Evolutionary conservation across 208 protist genomes (phyloP).

Genomic region (Wallacemonas collosoma): DNA sequence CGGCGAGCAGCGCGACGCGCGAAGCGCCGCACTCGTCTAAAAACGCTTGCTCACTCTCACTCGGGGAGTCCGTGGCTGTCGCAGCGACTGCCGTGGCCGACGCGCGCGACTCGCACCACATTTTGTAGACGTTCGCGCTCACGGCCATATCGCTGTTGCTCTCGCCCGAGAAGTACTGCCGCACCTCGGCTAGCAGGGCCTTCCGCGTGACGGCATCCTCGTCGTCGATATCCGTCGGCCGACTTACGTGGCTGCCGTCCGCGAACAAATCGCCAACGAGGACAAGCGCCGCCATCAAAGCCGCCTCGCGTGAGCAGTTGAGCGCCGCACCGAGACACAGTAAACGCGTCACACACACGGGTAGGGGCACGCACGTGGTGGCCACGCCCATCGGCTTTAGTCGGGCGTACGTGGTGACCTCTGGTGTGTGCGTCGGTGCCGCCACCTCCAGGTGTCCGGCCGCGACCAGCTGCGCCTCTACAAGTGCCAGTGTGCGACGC

Average conservation of each 20-base stretch:
- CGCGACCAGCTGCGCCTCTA: conserved; percentile 58
- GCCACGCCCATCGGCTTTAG: conserved; percentile 60
- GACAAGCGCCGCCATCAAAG: conserved; percentile 66
- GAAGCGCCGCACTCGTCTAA: conserved; percentile 60
- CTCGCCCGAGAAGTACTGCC: conserved; percentile 76
- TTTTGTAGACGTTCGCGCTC: conserved; percentile 76
- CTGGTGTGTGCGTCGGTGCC: neutral
- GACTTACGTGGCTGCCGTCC: neutral
- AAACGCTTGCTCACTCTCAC: conserved; percentile 36
- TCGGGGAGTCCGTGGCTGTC: neutral
- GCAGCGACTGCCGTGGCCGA: conserved; percentile 16
- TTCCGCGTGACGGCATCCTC: conserved; percentile 14
- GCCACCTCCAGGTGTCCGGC: conserved; percentile 46
- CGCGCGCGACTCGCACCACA: conserved; percentile 63
- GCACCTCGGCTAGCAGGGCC: conserved; percentile 61
- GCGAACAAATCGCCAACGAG: conserved; percentile 61
- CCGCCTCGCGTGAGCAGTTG: conserved; percentile 53
- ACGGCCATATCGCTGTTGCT: conserved; percentile 67
- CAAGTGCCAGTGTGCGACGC: conserved; percentile 45
- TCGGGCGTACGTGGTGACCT: conserved; percentile 11
- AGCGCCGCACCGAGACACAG: conserved; percentile 46
- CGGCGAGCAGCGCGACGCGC: conserved; percentile 28
- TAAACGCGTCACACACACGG: conserved; percentile 49
- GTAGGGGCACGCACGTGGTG: conserved; percentile 44
- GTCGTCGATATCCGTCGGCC: too few relatives aligned